Evolutionary conservation across 441 rosid species (phyloP).

Genomic region (Omphalea diandra): DNA sequence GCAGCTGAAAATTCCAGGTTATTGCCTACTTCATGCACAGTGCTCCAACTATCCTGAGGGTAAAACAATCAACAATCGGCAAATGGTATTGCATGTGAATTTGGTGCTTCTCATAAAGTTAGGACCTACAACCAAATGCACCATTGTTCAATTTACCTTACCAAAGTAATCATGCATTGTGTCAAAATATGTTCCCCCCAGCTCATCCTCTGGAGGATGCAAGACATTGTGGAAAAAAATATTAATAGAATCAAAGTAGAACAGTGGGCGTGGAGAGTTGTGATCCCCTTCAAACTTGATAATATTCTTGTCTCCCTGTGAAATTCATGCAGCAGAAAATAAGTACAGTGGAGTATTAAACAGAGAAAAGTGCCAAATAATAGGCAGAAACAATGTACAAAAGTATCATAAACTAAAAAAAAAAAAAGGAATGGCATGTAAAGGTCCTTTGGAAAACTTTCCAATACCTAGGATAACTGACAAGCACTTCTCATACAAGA

Average conservation of each 20-base stretch:
- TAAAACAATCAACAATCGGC: slow-evolving; percentile 32
- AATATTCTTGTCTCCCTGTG: slow-evolving; percentile 97
- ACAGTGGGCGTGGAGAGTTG: slow-evolving; percentile 95
- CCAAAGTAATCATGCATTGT: slow-evolving; percentile 62
- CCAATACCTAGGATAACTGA: not conserved
- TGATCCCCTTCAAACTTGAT: slow-evolving; percentile 99
- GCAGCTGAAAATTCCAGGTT: slow-evolving; percentile 48
- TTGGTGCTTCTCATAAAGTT: slow-evolving; percentile 19
- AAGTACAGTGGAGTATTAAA: slow-evolving; percentile 2
- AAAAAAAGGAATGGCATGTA: not conserved
- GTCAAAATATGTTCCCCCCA: slow-evolving; percentile 62
- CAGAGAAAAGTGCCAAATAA: slow-evolving; percentile 5
- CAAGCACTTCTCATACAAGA: not conserved
- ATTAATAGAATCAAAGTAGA: slow-evolving; percentile 94
- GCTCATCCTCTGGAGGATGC: slow-evolving; percentile 90
- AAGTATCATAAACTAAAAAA: slow-evolving; percentile 11
- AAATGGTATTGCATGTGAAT: slow-evolving; percentile 27
- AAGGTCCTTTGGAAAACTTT: not conserved
- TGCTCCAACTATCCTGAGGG: slow-evolving; percentile 70
- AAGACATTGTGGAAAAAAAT: slow-evolving; percentile 96
- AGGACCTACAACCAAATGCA: slow-evolving; percentile 19
- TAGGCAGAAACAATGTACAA: slow-evolving; percentile 9
- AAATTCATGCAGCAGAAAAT: slow-evolving; percentile 25
- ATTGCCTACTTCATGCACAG: slow-evolving; percentile 43
- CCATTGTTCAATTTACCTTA: slow-evolving; percentile 59